Percentiles rank a stretch among this genome's conserved stretches.
Conservation (phyloP, 2,329 filamentous ascomycete species). For the Fusarium musae region DNA sequence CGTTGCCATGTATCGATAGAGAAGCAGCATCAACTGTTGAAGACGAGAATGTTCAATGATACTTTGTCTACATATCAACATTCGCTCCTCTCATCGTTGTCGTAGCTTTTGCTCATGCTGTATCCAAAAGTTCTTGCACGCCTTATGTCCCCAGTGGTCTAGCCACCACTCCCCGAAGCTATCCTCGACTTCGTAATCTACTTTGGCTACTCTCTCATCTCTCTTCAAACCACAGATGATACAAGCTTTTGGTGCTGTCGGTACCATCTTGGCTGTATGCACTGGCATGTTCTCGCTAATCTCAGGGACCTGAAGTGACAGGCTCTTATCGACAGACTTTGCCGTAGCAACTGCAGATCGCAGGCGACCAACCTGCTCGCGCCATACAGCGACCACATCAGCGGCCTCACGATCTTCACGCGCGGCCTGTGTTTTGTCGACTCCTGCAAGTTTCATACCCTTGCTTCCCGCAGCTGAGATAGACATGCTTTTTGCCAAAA, state of each 20-base stretch:
- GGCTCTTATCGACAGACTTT: conserved; percentile 66
- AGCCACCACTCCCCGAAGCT: conserved; percentile 98
- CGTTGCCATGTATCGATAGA: not conserved
- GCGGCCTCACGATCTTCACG: conserved; percentile 87
- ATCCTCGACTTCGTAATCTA: conserved; percentile 83
- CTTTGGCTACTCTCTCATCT: conserved; percentile 81
- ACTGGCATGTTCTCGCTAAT: conserved; percentile 76
- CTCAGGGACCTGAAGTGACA: conserved; percentile 71
- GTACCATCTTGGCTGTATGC: conserved; percentile 75
- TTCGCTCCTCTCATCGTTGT: conserved; percentile 63
- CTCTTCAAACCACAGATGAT: conserved; percentile 88
- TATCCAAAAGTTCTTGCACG: conserved; percentile 88
- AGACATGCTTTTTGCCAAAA: conserved; percentile 86
- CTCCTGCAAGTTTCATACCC: conserved; percentile 89
- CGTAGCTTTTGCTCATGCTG: conserved; percentile 76
- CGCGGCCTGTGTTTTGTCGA: conserved; percentile 84
- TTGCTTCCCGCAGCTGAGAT: conserved; percentile 82
- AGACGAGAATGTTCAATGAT: not conserved
- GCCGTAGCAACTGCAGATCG: conserved; percentile 76
- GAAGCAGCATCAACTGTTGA: not conserved
- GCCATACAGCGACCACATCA: conserved; percentile 81
- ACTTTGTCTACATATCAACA: not conserved
- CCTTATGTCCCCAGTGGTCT: conserved; percentile 84
- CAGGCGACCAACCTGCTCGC: conserved; percentile 77
- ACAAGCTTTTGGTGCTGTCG: conserved; percentile 80